Evolutionary conservation across 2,329 filamentous ascomycete species (phyloP).

Genomic region (Colletotrichum chrysophilum): DNA sequence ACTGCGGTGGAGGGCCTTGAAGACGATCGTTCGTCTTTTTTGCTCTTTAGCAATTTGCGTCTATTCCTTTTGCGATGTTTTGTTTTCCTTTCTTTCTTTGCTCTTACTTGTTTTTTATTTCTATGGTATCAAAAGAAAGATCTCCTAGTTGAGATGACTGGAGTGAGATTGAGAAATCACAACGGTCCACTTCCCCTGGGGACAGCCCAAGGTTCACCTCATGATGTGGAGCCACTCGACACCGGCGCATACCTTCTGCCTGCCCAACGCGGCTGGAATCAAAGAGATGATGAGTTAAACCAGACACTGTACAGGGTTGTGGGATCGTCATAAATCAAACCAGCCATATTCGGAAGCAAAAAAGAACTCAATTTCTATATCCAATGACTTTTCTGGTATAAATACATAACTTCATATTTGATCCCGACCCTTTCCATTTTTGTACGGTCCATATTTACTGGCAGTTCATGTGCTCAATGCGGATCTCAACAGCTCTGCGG

Average conservation of each 20-base stretch:
- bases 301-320: neutral
- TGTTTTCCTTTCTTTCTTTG: neutral
- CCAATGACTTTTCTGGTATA: constrained; percentile 6
- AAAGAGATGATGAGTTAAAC: neutral
- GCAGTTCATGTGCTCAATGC: constrained; percentile 59
- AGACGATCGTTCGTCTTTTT: neutral
- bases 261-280: neutral
- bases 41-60: neutral
- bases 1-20: neutral
- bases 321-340: neutral
- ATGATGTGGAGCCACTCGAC: neutral
- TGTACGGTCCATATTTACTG: neutral
- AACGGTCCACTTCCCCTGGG: neutral
- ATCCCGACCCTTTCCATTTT: neutral
- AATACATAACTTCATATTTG: constrained; percentile 7
- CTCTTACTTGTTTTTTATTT: neutral
- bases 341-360: neutral
- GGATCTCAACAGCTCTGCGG: constrained; percentile 85
- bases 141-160: neutral
- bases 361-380: neutral
- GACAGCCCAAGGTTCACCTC: neutral
- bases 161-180: neutral
- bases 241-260: neutral
- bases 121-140: neutral
- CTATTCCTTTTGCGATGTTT: accelerated